Evolutionary conservation across 1,284 basidiomycete species (phyloP).

Genomic region (Lignosus rhinocerotis): DNA sequence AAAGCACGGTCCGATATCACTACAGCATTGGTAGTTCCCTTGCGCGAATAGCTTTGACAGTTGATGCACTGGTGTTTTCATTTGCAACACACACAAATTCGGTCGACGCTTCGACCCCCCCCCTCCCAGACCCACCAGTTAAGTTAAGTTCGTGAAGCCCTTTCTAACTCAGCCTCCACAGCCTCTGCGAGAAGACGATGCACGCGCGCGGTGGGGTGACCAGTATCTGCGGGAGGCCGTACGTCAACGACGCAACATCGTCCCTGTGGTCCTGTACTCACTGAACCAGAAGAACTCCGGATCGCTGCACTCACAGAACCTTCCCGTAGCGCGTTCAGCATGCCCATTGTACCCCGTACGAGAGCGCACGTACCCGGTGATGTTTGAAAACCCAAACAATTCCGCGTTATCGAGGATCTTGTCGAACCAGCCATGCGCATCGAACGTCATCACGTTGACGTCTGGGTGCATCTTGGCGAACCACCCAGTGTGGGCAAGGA

Average conservation of each 20-base stretch:
- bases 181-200: constrained; percentile 48
- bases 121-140: too few relatives aligned
- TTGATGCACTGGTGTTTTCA: too few relatives aligned
- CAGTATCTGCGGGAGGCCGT: constrained; percentile 36
- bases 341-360: too few relatives aligned
- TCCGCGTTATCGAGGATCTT: constrained; percentile 42
- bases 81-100: too few relatives aligned
- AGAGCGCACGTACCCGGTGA: constrained; percentile 37
- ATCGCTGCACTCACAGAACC: constrained; percentile 51
- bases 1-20: too few relatives aligned
- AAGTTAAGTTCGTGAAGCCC: not conserved
- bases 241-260: not conserved
- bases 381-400: constrained; percentile 48
- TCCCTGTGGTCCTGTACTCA: constrained; percentile 31
- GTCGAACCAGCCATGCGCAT: constrained; percentile 52
- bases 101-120: too few relatives aligned
- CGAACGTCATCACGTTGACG: constrained; percentile 47
- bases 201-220: constrained; percentile 51
- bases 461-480: constrained; percentile 42
- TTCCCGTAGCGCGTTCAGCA: not conserved
- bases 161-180: constrained; percentile 39
- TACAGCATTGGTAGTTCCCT: too few relatives aligned
- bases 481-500: constrained; percentile 35
- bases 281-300: constrained; percentile 55
- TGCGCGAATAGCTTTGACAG: too few relatives aligned